Evolutionary conservation across 2,329 filamentous ascomycete genomes (phyloP), one percentile per base, ranked within the genome.

Genomic region (Fusarium sp.): DNA sequence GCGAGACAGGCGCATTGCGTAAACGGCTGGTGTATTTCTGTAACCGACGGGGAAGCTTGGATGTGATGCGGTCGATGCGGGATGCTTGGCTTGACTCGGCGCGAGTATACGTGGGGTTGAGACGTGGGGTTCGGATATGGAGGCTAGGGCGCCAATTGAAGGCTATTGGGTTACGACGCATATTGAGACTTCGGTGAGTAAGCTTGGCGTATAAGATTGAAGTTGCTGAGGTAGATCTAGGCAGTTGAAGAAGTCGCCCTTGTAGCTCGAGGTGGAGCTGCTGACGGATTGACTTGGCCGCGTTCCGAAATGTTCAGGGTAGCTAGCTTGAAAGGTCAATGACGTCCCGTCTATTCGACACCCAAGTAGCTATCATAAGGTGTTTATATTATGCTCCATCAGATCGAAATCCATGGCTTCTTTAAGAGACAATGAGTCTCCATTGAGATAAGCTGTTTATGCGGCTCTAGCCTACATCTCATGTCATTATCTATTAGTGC

Each of bases 1-100:
- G 93, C 1, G 92, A 92, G 44, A 94, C 79, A 0, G 96, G 96
- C 1, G 94, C 94, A 56, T 86, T 84, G 58, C 90, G 87, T 4
- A 99, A 87, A 1, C 88, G 88, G 1, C 82, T 79, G 1, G 92
- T 90, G 80, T 94, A 92, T 52, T 82, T 84, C 58, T 87, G 91
- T 14, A 96, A 84, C 63, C 88, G 90, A 6, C 75, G 80, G 4
- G 93, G 93, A 9, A 92, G 84, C 64, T 84, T 84, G 32, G 79
- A 63, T 22, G 86, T 81, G 73, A 88, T 78, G 40, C 79, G 80
- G 56, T 82, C 78, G 57, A 82, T 76, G 22, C 81, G 81, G 23
- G 79, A 75, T 4, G 76, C 61, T 59, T 75, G 68, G n/a, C 76
- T 71, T n/a, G 77, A 75, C 52, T 75, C 55, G 43, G 67, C 37